phyloP scores from a whole-genome alignment of 208 protist genomes.

The Leishmania turanica region DNA sequence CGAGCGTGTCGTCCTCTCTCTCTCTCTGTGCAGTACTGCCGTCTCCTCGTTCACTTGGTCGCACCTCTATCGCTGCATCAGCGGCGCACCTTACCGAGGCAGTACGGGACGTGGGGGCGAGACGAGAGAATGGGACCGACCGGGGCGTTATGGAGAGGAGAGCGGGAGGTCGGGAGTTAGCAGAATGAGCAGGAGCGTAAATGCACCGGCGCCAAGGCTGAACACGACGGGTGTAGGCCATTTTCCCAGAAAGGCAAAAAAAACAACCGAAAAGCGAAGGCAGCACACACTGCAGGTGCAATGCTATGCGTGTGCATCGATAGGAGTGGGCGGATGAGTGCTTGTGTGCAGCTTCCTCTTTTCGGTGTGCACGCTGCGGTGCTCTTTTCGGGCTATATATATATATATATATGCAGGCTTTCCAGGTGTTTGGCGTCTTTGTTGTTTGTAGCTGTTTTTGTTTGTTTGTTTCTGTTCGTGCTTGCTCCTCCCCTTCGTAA shows the following conservation, averaged over 20 bases:
- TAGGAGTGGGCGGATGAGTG: background rate
- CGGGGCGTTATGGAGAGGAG: background rate
- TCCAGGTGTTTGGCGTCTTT: background rate
- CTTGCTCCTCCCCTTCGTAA: background rate
- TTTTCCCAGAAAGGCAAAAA: background rate
- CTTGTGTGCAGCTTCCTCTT: background rate
- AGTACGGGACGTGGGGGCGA: background rate
- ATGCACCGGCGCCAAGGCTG: background rate
- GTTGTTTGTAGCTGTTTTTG: background rate
- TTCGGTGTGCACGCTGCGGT: background rate
- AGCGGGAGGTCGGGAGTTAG: background rate
- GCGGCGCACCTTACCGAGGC: background rate
- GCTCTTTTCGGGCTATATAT: background rate
- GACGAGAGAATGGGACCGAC: background rate
- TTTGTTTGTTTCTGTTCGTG: background rate
- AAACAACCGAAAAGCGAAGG: background rate
- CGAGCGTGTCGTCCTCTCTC: background rate
- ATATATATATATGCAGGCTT: background rate
- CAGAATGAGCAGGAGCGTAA: background rate
- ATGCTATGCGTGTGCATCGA: background rate
- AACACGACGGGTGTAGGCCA: background rate
- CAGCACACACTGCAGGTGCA: background rate
- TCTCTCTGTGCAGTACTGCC: background rate
- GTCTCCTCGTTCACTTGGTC: background rate
- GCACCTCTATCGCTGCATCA: background rate